A percentile compares a stretch with the other conserved stretches of the same genome.
phyloP scores from a whole-genome alignment of 129 eudicot species.

The Ambrosia trifida region DNA sequence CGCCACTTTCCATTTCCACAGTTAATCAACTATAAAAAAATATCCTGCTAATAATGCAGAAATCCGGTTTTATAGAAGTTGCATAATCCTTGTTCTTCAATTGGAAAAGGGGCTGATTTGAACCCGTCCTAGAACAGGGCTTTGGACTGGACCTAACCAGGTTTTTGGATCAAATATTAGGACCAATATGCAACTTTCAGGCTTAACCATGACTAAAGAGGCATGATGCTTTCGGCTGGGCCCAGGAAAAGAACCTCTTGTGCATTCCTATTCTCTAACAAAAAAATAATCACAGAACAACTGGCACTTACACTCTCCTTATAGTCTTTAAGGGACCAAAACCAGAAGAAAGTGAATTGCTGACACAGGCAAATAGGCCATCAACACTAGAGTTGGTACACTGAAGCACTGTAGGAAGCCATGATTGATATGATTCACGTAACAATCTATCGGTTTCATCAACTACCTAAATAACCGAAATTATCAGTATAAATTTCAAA shows the following conservation, averaged over 20 bases:
- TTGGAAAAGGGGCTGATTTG: neutral
- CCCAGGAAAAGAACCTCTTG: no score
- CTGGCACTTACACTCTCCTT: conserved; percentile 59
- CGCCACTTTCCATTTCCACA: conserved; percentile 4
- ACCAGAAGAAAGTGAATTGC: conserved; percentile 27
- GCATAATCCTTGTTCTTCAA: neutral
- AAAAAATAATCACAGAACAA: neutral
- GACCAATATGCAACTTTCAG: neutral
- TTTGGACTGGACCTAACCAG: neutral
- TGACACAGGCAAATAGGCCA: conserved; percentile 25
- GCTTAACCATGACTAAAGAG: neutral
- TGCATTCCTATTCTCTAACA: neutral
- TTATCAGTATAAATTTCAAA: conserved; percentile 13
- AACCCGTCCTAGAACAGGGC: neutral
- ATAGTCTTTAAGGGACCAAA: conserved; percentile 70
- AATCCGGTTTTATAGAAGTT: neutral
- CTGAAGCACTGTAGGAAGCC: conserved; percentile 88
- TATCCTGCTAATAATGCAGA: neutral
- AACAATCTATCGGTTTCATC: conserved; percentile 94
- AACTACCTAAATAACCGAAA: conserved; percentile 57
- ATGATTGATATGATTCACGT: conserved; percentile 88
- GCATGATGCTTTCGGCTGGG: neutral
- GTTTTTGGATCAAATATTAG: neutral
- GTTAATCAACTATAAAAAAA: no score
- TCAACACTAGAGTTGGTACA: conserved; percentile 44